Base-by-base conservation (phyloP, 805 yeast species). In the Debaryomyces castellii region DNA sequence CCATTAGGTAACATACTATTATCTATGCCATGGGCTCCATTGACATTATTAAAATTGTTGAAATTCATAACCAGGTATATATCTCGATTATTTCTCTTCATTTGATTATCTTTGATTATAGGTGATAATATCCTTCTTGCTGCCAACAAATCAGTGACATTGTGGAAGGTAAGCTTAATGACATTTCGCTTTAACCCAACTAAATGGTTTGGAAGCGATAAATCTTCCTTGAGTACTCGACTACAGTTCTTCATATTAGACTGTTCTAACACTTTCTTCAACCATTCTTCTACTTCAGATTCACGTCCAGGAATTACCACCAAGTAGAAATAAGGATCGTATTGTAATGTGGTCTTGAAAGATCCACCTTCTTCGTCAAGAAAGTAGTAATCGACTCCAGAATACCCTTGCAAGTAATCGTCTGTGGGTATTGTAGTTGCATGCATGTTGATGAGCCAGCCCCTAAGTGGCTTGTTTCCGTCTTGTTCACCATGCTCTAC, bases 361-460 rank as follows among this genome's bases (percentile, higher is more conserved):
- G 87, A 82, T 5, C 97, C 99, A 40, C 99, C 99, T 62, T 91
- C 97, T 57, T 89, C 96, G 62, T 91, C 98, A 6, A 94, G 67
- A 55, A 95, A 94, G 61, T 95, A 95, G 64, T 86, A 90, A 56
- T 94, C 97, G 2, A 92, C 97, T 3, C 92, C 99, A 0, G 97
- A 80, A 28, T 79, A 73, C 8, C 96, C 97, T n/a, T 79, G 72
- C 9, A 76, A 55, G 36, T 73, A 70, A 25, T 81, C 83, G 4
- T 78, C 80, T 10, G 80, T 76, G 2, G 85, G 80, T 3, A 87
- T 63, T 1, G 87, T 73, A 1, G 96, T 88, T 2, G 96, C 81
- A 68, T 92, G 99, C 94, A 94, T 89, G 59, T 94, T 95, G 35
- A 86, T 79, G 44, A 94, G 71, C 99, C 99, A 94, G 37, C 99